These are phyloP conservation scores for Gliomastix tumulicola DNA, from an alignment of 2,329 filamentous ascomycete species.

Conservation along the genomic window DNA sequence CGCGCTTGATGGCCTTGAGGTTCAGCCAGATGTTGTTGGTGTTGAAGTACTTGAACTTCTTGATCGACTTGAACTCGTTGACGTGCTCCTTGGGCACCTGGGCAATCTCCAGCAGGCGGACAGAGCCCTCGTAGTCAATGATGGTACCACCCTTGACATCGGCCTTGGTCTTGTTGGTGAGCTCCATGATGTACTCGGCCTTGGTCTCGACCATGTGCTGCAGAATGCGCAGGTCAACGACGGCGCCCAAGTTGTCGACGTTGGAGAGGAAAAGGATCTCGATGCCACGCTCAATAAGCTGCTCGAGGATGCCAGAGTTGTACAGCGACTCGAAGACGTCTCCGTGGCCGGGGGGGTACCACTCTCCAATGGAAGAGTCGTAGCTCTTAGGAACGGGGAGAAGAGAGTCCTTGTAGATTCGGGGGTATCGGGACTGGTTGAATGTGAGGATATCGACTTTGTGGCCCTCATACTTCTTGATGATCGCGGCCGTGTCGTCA, in stretches of 20 bases:
- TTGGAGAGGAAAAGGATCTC: constrained; percentile 99
- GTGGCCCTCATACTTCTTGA: constrained; percentile 99
- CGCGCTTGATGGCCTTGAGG: constrained; percentile 93
- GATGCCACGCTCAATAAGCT: constrained; percentile 89
- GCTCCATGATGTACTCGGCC: constrained; percentile 98
- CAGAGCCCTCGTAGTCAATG: constrained; percentile 97
- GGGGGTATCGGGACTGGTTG: constrained; percentile 98
- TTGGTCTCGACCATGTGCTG: constrained; percentile 99
- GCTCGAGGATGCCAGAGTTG: constrained; percentile 96
- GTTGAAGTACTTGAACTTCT: constrained; percentile 99
- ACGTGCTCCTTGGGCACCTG: constrained; percentile 99
- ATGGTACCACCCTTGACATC: constrained; percentile 99
- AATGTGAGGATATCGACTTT: constrained; percentile 99
- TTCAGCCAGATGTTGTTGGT: constrained; percentile 99
- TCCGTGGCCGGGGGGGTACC: constrained; percentile 98
- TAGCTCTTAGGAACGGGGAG: constrained; percentile 89
- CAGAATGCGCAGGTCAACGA: constrained; percentile 94
- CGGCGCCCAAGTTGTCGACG: constrained; percentile 95
- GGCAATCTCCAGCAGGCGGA: constrained; percentile 94
- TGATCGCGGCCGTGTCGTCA: constrained; percentile 94
- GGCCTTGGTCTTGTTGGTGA: constrained; percentile 99
- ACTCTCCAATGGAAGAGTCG: constrained; percentile 85
- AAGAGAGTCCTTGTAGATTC: constrained; percentile 96
- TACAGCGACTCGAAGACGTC: constrained; percentile 99
- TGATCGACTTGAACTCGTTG: constrained; percentile 99